Evolutionary conservation across 2,329 filamentous ascomycete genomes (phyloP).

Genomic region (Talaromyces verruculosus): DNA sequence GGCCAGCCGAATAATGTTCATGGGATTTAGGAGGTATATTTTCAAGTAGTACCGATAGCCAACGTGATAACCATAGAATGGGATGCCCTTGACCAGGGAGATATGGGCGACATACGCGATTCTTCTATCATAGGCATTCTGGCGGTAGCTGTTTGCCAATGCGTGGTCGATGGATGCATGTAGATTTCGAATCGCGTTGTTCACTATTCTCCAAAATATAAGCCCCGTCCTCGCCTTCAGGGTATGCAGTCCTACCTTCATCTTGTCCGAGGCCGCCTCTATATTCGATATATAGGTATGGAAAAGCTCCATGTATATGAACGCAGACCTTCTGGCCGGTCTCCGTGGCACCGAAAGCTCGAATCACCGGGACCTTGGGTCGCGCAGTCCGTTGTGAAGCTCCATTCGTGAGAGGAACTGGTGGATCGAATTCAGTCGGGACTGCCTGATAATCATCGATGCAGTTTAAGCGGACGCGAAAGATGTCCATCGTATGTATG

Average conservation of each 20-base stretch:
- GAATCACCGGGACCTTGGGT: conserved; percentile 78
- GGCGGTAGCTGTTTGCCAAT: conserved; percentile 78
- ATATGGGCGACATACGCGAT: conserved; percentile 82
- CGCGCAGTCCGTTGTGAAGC: conserved; percentile 60
- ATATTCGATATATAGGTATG: conserved; percentile 92
- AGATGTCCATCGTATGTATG: conserved; percentile 62
- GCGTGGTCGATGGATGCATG: conserved; percentile 90
- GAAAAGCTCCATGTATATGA: conserved; percentile 92
- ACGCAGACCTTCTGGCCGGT: conserved; percentile 95
- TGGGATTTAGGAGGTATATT: conserved; percentile 87
- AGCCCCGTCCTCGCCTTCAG: not conserved
- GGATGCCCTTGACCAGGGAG: conserved; percentile 85
- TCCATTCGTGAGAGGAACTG: conserved; percentile 65
- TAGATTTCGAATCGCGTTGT: conserved; percentile 71
- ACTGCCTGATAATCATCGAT: conserved; percentile 89
- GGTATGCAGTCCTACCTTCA: conserved; percentile 61
- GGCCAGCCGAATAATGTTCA: conserved; percentile 80
- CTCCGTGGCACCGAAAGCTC: conserved; percentile 89
- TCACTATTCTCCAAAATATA: conserved; percentile 52
- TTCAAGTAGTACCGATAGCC: conserved; percentile 91
- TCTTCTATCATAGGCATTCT: conserved; percentile 68
- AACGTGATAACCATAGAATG: conserved; percentile 94
- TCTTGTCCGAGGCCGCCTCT: conserved; percentile 65
- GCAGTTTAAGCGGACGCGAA: conserved; percentile 90
- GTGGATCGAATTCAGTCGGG: conserved; percentile 77